Evolutionary conservation across 202 grass and related monocot species (phyloP).

Genomic region (Zoysia matrella): DNA sequence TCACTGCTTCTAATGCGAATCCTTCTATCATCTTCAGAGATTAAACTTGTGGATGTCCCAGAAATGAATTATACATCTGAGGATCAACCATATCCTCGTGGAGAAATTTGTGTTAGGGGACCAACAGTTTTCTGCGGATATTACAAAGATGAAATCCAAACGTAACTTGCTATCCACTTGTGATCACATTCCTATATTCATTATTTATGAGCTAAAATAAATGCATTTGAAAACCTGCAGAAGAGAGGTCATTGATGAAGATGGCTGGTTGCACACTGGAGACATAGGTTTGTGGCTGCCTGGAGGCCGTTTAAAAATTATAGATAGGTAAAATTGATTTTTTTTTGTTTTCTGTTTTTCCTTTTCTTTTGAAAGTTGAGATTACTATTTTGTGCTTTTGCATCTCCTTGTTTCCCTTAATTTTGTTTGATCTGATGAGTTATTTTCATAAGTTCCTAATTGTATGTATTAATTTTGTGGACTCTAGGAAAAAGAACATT

Average conservation of each 20-base stretch:
- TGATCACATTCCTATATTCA: constrained; percentile 13
- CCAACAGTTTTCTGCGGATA: constrained; percentile 82
- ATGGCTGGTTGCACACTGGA: constrained; percentile 97
- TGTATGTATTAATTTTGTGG: background rate
- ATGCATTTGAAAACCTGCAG: constrained; percentile 53
- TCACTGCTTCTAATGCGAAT: constrained; percentile 10
- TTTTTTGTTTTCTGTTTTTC: background rate
- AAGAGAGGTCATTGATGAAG: constrained; percentile 86
- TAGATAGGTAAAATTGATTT: constrained; percentile 72
- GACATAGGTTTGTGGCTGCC: constrained; percentile 97
- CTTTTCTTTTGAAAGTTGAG: constrained; percentile 18
- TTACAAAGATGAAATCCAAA: constrained; percentile 91
- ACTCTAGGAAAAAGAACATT: constrained; percentile 95
- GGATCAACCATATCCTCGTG: constrained; percentile 89
- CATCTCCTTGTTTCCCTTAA: background rate
- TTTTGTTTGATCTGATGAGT: background rate
- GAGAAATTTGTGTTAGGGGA: constrained; percentile 96
- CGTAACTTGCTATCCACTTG: constrained; percentile 56
- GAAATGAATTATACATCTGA: constrained; percentile 98
- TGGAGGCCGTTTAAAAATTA: constrained; percentile 88
- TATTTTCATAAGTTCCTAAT: constrained; percentile 20
- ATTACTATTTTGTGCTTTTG: background rate
- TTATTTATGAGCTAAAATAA: constrained; percentile 1
- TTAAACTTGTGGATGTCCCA: constrained; percentile 95
- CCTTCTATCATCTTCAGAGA: constrained; percentile 56